phyloP scores from a whole-genome alignment of 129 eudicot species.

The Artemisia annua region DNA sequence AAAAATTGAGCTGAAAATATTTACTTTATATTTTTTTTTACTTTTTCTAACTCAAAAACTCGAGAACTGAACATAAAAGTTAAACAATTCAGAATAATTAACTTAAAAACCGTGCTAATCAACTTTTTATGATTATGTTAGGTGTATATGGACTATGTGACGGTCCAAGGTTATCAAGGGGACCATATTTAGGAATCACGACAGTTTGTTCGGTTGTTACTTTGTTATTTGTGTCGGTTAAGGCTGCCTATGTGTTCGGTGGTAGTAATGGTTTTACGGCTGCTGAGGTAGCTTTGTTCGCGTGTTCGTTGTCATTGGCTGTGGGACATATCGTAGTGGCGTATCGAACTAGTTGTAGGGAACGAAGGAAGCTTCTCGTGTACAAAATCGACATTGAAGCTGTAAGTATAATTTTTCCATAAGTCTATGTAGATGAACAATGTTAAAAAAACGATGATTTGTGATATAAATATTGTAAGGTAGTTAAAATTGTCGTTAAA shows the following conservation, averaged over 20 bases:
- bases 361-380: conserved; percentile 84
- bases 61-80: too few relatives aligned
- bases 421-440: too few relatives aligned
- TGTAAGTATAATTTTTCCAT: conserved; percentile 45
- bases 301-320: conserved; percentile 63
- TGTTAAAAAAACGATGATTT: too few relatives aligned
- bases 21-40: too few relatives aligned
- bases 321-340: conserved; percentile 83
- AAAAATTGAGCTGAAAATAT: too few relatives aligned
- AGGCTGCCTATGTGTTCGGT: conserved; percentile 78
- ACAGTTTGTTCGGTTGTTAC: conserved; percentile 76
- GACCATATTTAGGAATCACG: conserved; percentile 78
- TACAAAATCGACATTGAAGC: conserved; percentile 94
- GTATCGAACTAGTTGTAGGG: conserved; percentile 84
- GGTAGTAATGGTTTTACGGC: conserved; percentile 28
- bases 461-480: too few relatives aligned
- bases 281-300: conserved; percentile 67
- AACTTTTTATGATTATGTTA: conserved; percentile 19
- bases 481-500: too few relatives aligned
- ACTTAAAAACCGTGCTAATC: not conserved
- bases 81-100: too few relatives aligned
- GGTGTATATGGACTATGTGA: conserved; percentile 96
- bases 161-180: conserved; percentile 79
- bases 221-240: conserved; percentile 75
- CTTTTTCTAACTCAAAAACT: too few relatives aligned